A percentile compares a stretch with the other conserved stretches of the same genome.
phyloP scores from a whole-genome alignment of 805 yeast species.

The Naumovozyma baii region DNA sequence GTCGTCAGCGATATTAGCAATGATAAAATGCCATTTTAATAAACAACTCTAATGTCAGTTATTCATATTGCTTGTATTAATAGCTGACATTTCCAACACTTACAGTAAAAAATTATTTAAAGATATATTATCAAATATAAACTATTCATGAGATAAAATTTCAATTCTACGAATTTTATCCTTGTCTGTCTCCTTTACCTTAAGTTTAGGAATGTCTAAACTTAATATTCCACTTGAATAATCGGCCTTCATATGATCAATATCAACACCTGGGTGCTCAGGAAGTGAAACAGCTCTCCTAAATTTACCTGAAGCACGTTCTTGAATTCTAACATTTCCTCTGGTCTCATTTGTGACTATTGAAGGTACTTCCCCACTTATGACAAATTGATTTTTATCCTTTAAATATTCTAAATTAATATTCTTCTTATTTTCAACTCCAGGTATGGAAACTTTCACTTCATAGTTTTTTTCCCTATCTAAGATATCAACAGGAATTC shows the following conservation, averaged over 20 bases:
- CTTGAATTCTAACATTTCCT: conserved; percentile 12
- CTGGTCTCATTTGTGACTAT: conserved; percentile 7
- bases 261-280: conserved; percentile 25
- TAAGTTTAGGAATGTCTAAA: conserved; percentile 30
- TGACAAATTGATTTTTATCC: conserved; percentile 30
- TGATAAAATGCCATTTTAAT: too few relatives aligned
- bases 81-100: too few relatives aligned
- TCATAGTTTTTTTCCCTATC: conserved; percentile 31
- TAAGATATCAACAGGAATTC: conserved; percentile 31
- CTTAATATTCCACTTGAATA: conserved; percentile 35
- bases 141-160: not conserved
- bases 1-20: too few relatives aligned
- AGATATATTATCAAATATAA: not conserved
- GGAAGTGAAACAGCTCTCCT: conserved; percentile 32
- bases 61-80: too few relatives aligned
- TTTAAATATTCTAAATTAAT: conserved; percentile 35
- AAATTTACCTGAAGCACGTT: conserved; percentile 29
- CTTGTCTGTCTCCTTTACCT: not conserved
- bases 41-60: too few relatives aligned
- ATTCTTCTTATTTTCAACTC: conserved; percentile 31
- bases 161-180: conserved; percentile 1
- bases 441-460: conserved; percentile 34
- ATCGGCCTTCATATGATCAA: conserved; percentile 32
- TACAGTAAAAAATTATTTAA: too few relatives aligned
- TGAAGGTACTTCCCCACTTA: conserved; percentile 32